Evolutionary conservation across 176 grass and related monocot genomes (phyloP), one percentile per base, ranked within the genome.

Genomic region (Alopecurus myosuroides): DNA sequence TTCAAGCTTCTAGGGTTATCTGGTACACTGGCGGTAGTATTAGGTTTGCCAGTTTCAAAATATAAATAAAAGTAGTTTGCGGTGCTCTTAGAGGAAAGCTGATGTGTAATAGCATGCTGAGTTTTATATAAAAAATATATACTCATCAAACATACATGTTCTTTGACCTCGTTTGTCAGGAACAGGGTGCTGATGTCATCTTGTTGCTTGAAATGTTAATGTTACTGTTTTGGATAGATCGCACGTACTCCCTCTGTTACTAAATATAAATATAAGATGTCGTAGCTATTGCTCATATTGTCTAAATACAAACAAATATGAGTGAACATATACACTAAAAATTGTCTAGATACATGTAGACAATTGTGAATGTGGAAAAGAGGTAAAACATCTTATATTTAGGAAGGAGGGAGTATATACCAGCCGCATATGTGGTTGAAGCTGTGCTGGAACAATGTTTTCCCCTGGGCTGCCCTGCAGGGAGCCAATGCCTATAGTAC

Each of bases 401-500:
- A n/a, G n/a, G n/a, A n/a, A n/a, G n/a, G n/a, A n/a, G n/a, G n/a
- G n/a, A n/a, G n/a, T n/a, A 36, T 30, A 61, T 30, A 62, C 26
- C 60, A 49, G 48, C 70, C 50, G 28, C 39, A 77, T 37, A 58
- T 81, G 18, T 6, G 53, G 26, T 23, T 45, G 78, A 66, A 66
- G 29, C 85, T 42, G 69, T 74, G 42, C 13, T 70, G 23, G 51
- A 50, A 77, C 51, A 49, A 34, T 58, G 41, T 31, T 52, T 87
- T 19, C 50, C 11, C 41, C 15, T 33, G 53, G 36, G 34, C 42
- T 19, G 48, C 68, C 77, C 13, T 86, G 52, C 66, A 45, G 57
- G 31, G 48, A 68, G 17, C 57, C 17, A 75, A 57, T 80, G 68
- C 10, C 33, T 65, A n/a, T n/a, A 40, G 40, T 41, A 41, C 41